Percentiles rank a stretch among this genome's conserved stretches.
Conservation (phyloP, 306 rosid genomes). For the Cicer chorassanicum region DNA sequence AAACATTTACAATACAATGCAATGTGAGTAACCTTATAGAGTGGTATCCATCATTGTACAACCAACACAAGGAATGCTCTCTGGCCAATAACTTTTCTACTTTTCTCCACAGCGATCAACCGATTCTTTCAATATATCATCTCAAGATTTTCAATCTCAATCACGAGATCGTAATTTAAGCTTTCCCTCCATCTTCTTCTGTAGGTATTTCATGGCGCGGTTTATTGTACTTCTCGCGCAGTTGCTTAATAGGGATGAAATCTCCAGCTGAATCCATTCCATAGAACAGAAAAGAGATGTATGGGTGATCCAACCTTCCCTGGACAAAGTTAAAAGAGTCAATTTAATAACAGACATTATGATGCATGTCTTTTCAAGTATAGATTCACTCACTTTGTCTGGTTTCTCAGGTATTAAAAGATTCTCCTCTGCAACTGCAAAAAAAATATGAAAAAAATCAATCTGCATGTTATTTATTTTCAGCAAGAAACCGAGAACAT, state of each 20-base stretch:
- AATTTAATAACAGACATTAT: conserved; percentile 10
- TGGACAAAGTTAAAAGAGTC: conserved; percentile 44
- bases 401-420: conserved; percentile 66
- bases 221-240: conserved; percentile 79
- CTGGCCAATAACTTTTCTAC: background rate
- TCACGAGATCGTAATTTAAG: conserved; percentile 42
- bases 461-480: conserved; percentile 27
- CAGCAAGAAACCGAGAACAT: conserved; percentile 25
- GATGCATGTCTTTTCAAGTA: background rate
- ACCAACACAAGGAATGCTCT: conserved; percentile 15
- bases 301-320: conserved; percentile 91
- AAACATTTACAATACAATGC: conserved; percentile 2
- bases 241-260: conserved; percentile 88
- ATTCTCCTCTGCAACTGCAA: conserved; percentile 93
- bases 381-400: conserved; percentile 59
- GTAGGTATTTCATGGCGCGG: conserved; percentile 78
- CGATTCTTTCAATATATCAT: background rate
- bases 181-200: conserved; percentile 56
- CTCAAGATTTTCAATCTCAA: conserved; percentile 9
- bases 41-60: conserved; percentile 1
- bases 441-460: conserved; percentile 27
- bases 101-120: background rate
- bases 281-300: conserved; percentile 78
- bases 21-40: background rate
- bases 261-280: conserved; percentile 95